Percentiles rank a stretch among this genome's conserved stretches.
Conservation (phyloP, 106 monocot species). For the Phalaenopsis equestris region DNA sequence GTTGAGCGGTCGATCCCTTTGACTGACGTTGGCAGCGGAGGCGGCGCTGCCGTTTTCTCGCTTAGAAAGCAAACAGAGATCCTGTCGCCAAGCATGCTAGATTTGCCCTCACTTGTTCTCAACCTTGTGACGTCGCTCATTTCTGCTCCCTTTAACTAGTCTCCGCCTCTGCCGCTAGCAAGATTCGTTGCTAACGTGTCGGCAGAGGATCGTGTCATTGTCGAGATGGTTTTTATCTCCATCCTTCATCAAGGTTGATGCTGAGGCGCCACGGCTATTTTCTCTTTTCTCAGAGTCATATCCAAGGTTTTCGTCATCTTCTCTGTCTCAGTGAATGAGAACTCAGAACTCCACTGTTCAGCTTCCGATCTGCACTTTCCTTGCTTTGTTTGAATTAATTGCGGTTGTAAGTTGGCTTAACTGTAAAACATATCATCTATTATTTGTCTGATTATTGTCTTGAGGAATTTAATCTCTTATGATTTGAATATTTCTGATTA, state of each 20-base stretch:
- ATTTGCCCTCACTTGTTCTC: conserved; percentile 63
- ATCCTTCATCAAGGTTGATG: conserved; percentile 58
- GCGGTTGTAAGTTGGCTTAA: conserved; percentile 1
- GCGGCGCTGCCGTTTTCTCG: conserved; percentile 10
- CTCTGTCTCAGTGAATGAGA: background rate
- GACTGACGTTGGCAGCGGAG: background rate
- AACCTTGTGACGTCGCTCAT: conserved; percentile 79
- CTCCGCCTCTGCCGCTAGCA: conserved; percentile 14
- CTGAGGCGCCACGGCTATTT: conserved; percentile 65
- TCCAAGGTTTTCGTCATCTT: conserved; percentile 23
- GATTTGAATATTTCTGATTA: background rate
- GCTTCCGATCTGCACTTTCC: conserved; percentile 1
- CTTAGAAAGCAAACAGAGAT: conserved; percentile 49
- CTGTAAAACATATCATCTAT: conserved; percentile 7
- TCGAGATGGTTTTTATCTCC: conserved; percentile 73
- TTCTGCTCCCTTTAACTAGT: conserved; percentile 49
- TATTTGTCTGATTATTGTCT: background rate
- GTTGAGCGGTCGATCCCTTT: too few species aligned
- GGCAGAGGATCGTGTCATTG: conserved; percentile 62
- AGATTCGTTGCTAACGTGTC: conserved; percentile 5
- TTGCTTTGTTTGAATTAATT: background rate
- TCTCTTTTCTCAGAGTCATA: conserved; percentile 73
- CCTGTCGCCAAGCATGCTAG: conserved; percentile 69
- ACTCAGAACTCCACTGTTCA: background rate
- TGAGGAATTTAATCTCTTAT: background rate